Conservation (phyloP, 73 alveolate genomes). For the Tetrahymena borealis region DNA sequence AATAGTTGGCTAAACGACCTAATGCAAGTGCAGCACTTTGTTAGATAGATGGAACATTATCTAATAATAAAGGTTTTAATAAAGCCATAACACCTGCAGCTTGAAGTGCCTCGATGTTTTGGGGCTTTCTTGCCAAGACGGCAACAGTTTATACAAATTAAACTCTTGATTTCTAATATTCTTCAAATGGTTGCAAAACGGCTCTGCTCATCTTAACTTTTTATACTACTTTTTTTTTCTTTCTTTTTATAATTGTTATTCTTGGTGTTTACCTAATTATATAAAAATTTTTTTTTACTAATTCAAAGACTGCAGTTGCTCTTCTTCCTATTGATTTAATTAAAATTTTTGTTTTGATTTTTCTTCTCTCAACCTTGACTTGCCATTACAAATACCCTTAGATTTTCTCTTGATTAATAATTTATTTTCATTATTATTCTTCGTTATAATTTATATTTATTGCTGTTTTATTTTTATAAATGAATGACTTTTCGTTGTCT, state of each 20-base stretch:
- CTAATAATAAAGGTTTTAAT: constrained; percentile 94
- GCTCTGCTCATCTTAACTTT: constrained; percentile 80
- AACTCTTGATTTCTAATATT: constrained; percentile 96
- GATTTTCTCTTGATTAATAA: not conserved
- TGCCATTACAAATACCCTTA: not conserved
- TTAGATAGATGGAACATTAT: constrained; percentile 97
- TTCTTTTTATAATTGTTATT: not conserved
- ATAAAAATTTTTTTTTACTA: not conserved
- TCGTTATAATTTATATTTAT: not conserved
- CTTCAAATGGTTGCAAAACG: constrained; percentile 94
- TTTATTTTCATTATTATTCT: not conserved
- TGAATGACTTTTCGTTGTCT: not conserved
- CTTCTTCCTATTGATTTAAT: not conserved
- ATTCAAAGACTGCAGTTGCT: not conserved
- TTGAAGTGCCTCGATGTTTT: constrained; percentile 96
- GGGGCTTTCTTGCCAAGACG: constrained; percentile 98
- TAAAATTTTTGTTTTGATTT: not conserved
- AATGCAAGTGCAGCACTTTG: constrained; percentile 99
- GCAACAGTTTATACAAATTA: constrained; percentile 99
- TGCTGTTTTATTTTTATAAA: not conserved
- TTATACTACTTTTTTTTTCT: not conserved
- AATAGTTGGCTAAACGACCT: constrained; percentile 98
- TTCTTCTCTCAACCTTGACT: not conserved
- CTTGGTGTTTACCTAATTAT: not conserved
- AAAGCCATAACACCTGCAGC: constrained; percentile 99